These are phyloP conservation scores for Fusarium euwallaceae DNA, from an alignment of 2,329 filamentous ascomycete genomes.

Conservation along the genomic window DNA sequence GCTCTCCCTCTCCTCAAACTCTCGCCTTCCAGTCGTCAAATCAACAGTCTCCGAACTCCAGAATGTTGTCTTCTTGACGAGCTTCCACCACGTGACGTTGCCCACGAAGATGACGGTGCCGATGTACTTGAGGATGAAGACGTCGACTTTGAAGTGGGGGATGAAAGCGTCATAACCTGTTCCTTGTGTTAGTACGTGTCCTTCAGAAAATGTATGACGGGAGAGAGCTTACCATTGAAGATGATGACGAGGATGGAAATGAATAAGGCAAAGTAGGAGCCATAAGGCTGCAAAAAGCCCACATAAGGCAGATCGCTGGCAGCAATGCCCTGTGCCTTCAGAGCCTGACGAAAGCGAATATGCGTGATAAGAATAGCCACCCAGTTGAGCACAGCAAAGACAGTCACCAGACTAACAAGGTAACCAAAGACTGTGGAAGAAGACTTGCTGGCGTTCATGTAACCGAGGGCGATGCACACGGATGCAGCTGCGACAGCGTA, in stretches of 20 bases:
- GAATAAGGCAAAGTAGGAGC: slow-evolving; percentile 52
- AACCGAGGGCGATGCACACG: slow-evolving; percentile 54
- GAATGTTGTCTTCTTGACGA: background rate
- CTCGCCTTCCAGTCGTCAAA: background rate
- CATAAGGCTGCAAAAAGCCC: slow-evolving; percentile 55
- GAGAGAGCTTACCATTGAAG: slow-evolving; percentile 57
- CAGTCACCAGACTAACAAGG: slow-evolving; percentile 58
- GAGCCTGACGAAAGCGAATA: slow-evolving; percentile 54
- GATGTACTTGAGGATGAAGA: background rate
- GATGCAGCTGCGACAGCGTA: slow-evolving; percentile 53
- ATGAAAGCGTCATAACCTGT: background rate
- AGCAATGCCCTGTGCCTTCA: slow-evolving; percentile 54
- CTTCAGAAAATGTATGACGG: too few species aligned
- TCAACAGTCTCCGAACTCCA: background rate
- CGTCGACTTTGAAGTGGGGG: background rate
- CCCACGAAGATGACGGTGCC: background rate
- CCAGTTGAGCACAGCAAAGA: slow-evolving; percentile 60
- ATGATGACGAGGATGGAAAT: slow-evolving; percentile 63
- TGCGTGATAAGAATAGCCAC: slow-evolving; percentile 56
- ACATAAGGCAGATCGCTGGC: slow-evolving; percentile 53
- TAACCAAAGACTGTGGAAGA: slow-evolving; percentile 55
- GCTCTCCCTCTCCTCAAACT: background rate
- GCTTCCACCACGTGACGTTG: background rate
- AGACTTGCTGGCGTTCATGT: slow-evolving; percentile 55
- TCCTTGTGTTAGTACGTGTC: too few species aligned